Percentiles rank a stretch among this genome's conserved stretches.
phyloP scores from a whole-genome alignment of 371 early-diverging fungal species.

The Apophysomyces elegans region DNA sequence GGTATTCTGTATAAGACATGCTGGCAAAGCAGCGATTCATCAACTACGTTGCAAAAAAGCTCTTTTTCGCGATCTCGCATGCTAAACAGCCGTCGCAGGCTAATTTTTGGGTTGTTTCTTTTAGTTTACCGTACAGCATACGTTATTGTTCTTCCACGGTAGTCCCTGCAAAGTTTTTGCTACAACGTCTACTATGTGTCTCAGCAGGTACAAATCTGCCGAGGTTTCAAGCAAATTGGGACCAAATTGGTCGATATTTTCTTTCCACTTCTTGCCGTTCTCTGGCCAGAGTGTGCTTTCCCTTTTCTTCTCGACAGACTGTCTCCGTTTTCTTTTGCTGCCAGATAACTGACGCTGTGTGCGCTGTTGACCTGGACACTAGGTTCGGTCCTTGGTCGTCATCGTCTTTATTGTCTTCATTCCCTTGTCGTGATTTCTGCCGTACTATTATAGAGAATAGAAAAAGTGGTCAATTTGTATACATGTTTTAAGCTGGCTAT shows the following conservation, averaged over 20 bases:
- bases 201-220: neutral
- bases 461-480: too few relatives aligned
- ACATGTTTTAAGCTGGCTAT: too few relatives aligned
- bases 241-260: neutral
- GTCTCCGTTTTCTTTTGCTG: too few relatives aligned
- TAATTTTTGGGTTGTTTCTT: too few relatives aligned
- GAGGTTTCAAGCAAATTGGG: neutral
- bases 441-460: too few relatives aligned
- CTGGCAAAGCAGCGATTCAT: neutral
- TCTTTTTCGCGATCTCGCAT: neutral
- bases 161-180: neutral
- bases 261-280: neutral
- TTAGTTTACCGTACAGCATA: neutral
- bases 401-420: too few relatives aligned
- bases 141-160: neutral
- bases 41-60: neutral
- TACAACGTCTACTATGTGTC: neutral
- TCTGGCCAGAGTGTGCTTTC: too few relatives aligned
- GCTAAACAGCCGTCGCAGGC: neutral
- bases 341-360: too few relatives aligned
- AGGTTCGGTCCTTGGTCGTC: too few relatives aligned
- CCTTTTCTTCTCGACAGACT: too few relatives aligned
- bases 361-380: too few relatives aligned
- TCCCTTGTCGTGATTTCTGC: too few relatives aligned
- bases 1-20: neutral